Conservation (phyloP, 345 rosid species). For the Raphanus sativus region DNA sequence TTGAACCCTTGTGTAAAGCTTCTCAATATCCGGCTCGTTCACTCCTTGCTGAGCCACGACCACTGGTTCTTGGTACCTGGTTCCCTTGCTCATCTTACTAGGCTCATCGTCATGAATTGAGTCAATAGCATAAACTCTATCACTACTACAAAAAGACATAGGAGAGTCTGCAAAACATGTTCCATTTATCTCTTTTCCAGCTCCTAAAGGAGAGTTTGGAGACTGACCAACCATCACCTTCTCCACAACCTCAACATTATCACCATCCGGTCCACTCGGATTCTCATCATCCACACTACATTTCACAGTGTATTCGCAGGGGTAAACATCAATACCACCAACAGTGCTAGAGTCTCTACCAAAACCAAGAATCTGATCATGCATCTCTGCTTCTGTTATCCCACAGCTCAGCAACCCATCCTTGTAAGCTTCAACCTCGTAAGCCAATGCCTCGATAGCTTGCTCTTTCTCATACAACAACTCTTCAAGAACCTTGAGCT, state of each 20-base stretch:
- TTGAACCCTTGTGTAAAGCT: slow-evolving; percentile 84
- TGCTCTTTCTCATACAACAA: slow-evolving; percentile 80
- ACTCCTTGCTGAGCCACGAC: slow-evolving; percentile 45
- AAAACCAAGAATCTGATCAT: slow-evolving; percentile 48
- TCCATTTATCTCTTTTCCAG: slow-evolving; percentile 45
- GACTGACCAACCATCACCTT: slow-evolving; percentile 68
- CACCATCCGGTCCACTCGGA: slow-evolving; percentile 40
- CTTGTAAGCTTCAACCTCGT: slow-evolving; percentile 84
- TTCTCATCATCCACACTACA: slow-evolving; percentile 53
- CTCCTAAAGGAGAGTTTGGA: slow-evolving; percentile 53
- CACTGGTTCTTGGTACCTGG: slow-evolving; percentile 39
- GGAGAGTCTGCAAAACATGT: slow-evolving; percentile 57
- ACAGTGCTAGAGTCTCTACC: slow-evolving; percentile 47
- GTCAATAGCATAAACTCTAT: slow-evolving; percentile 77
- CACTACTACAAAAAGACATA: slow-evolving; percentile 44
- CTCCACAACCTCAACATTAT: slow-evolving; percentile 48
- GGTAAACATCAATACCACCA: slow-evolving; percentile 48
- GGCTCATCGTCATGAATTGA: slow-evolving; percentile 46
- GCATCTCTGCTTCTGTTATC: slow-evolving; percentile 65
- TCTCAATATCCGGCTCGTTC: slow-evolving; percentile 75
- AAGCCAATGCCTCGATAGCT: slow-evolving; percentile 59
- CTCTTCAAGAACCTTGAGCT: slow-evolving; percentile 56
- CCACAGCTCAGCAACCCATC: slow-evolving; percentile 80
- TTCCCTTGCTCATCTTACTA: slow-evolving; percentile 17
- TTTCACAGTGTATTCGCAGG: slow-evolving; percentile 47